phyloP scores from a whole-genome alignment of 164 flowering plant genomes.

The Buxus sempervirens region DNA sequence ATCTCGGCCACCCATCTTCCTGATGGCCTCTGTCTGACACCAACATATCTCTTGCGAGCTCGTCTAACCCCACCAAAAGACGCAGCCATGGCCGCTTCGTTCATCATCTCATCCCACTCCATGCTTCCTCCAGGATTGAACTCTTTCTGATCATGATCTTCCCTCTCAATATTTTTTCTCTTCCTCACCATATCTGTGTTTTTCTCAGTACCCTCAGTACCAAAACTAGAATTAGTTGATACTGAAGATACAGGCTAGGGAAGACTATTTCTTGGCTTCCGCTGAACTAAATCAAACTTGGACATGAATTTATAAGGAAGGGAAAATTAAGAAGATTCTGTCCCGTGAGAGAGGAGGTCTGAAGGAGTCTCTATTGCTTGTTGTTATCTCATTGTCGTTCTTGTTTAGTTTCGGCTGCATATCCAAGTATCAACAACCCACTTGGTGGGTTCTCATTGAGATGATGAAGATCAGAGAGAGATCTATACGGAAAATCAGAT shows the following conservation, averaged over 20 bases:
- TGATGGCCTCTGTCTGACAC: slow-evolving; percentile 49
- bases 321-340: not conserved
- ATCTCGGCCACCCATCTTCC: slow-evolving; percentile 57
- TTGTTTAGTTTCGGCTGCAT: slow-evolving; percentile 8
- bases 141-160: slow-evolving; percentile 12
- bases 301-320: slow-evolving; percentile 1
- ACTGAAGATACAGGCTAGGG: slow-evolving; percentile 14
- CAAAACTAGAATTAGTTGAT: not conserved
- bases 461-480: not conserved
- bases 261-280: not conserved
- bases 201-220: not conserved
- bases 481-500: not conserved
- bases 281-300: no score
- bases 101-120: slow-evolving; percentile 29
- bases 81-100: slow-evolving; percentile 12
- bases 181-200: slow-evolving; percentile 5
- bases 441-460: slow-evolving; percentile 13
- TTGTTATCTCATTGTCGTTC: slow-evolving; percentile 17
- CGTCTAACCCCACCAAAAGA: slow-evolving; percentile 20
- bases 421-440: slow-evolving; percentile 8
- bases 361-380: slow-evolving; percentile 21
- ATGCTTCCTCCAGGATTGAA: not conserved
- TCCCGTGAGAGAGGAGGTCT: not conserved
- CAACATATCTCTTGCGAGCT: slow-evolving; percentile 36
- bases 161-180: slow-evolving; percentile 21